Evolutionary conservation across 2,329 filamentous ascomycete genomes (phyloP).

Genomic region (Fusarium protoensiforme): DNA sequence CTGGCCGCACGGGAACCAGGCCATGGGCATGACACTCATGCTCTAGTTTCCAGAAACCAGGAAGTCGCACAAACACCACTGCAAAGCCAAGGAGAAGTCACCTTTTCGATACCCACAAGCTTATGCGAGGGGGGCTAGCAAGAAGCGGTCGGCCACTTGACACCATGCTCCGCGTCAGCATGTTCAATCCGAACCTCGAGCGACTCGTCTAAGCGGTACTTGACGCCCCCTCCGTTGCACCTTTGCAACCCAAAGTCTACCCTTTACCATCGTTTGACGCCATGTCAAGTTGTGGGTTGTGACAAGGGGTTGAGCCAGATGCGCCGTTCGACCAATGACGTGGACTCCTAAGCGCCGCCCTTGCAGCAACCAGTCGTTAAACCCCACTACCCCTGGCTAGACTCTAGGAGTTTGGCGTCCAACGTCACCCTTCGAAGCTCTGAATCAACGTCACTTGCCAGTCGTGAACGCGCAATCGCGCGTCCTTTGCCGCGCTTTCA

Average conservation of each 20-base stretch:
- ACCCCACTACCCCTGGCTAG: constrained; percentile 37
- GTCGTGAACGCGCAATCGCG: constrained; percentile 21
- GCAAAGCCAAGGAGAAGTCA: background rate
- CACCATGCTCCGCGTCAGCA: constrained; percentile 4
- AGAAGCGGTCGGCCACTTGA: background rate
- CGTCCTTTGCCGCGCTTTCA: constrained; percentile 7
- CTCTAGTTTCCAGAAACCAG: constrained; percentile 2
- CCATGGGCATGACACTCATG: constrained; percentile 6
- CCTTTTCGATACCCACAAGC: background rate
- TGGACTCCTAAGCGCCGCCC: constrained; percentile 44
- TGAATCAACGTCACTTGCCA: constrained; percentile 29
- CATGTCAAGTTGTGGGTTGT: constrained; percentile 34
- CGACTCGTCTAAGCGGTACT: background rate
- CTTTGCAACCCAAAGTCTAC: background rate
- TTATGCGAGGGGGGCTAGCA: constrained; percentile 1
- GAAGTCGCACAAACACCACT: background rate
- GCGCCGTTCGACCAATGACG: constrained; percentile 40
- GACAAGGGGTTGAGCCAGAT: constrained; percentile 36
- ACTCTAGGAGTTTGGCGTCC: constrained; percentile 31
- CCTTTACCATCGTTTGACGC: constrained; percentile 24
- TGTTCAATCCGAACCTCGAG: background rate
- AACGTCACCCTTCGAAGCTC: constrained; percentile 18
- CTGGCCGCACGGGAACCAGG: constrained; percentile 28
- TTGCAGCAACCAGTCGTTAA: constrained; percentile 41
- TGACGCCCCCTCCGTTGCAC: background rate